Evolutionary conservation across 2,329 filamentous ascomycete species (phyloP).

Genomic region (Fusarium sp.): DNA sequence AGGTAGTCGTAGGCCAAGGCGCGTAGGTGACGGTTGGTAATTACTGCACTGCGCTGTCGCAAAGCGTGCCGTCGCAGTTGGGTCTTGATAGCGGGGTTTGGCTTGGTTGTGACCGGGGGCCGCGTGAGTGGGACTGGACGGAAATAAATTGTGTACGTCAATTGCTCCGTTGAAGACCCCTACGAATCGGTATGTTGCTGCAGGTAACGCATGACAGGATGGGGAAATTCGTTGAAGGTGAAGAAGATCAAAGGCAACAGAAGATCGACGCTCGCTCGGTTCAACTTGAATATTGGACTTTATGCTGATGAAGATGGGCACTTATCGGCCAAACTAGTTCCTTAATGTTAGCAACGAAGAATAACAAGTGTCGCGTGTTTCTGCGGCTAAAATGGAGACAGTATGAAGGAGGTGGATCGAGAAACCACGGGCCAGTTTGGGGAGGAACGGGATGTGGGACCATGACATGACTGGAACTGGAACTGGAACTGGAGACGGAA

Average conservation of each 20-base stretch:
- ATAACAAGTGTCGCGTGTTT: slow-evolving; percentile 44
- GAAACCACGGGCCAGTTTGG: slow-evolving; percentile 40
- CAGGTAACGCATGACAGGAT: slow-evolving; percentile 40
- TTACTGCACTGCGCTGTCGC: slow-evolving; percentile 21
- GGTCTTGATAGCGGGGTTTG: slow-evolving; percentile 41
- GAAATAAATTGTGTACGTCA: slow-evolving; percentile 31
- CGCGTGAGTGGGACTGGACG: slow-evolving; percentile 38
- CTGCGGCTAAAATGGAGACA: slow-evolving; percentile 44
- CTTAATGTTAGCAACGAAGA: slow-evolving; percentile 41
- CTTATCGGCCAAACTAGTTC: slow-evolving; percentile 30
- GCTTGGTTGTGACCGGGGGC: slow-evolving; percentile 38
- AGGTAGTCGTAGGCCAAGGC: slow-evolving; percentile 27
- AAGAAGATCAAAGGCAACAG: slow-evolving; percentile 4
- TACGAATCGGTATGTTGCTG: slow-evolving; percentile 33
- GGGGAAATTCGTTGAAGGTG: slow-evolving; percentile 13
- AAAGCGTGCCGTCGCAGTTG: slow-evolving; percentile 20
- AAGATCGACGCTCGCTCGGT: slow-evolving; percentile 12
- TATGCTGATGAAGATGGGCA: slow-evolving; percentile 28
- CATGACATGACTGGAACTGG: not conserved
- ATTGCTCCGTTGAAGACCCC: slow-evolving; percentile 38
- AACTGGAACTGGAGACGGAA: slow-evolving; percentile 23
- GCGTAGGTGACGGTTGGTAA: slow-evolving; percentile 21
- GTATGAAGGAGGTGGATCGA: slow-evolving; percentile 38
- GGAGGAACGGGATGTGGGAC: slow-evolving; percentile 44
- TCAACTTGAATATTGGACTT: not conserved